Base-by-base conservation (phyloP, 768 basidiomycete genomes). In the Dioszegia hungarica region DNA sequence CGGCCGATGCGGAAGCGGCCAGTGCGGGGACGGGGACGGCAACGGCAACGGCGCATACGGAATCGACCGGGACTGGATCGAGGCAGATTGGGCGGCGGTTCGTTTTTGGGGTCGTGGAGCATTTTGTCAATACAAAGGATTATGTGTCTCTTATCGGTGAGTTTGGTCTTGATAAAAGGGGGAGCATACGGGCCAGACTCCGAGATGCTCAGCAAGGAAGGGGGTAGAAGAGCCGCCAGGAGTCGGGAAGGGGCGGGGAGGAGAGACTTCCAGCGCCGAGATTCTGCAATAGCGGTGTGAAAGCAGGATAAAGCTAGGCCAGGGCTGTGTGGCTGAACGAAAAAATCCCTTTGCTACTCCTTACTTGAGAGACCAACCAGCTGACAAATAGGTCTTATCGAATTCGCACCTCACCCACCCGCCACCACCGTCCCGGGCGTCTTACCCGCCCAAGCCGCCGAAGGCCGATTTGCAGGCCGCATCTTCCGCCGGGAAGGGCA, bases 91-190 rank as follows among this genome's bases (percentile, higher is more conserved):
- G 49, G 12, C 22, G 49, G 34, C 19, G 49, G 6, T 37, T 39
- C n/a, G 31, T 60, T 11, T 63, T 71, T 55, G 56, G 43, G 3
- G 6, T 45, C 22, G 50, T 67, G 34, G 67, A 72, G 44, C 70
- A 72, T 49, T 72, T 62, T 31, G 70, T 59, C 34, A 72, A 72
- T 50, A 50, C 51, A 6, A 31, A 39, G 14, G 70, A 72, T 38
- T 68, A 57, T 33, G 67, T 68, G 33, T 38, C 65, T 2, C 28
- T 43, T 8, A 68, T 72, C 40, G 70, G 70, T 60, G 47, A 56
- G 59, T 56, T 6, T n/a, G 17, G 10, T 17, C 14, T n/a, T n/a
- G n/a, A n/a, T n/a, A n/a, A n/a, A n/a, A n/a, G n/a, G n/a, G n/a
- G n/a, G n/a, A n/a, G n/a, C n/a, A n/a, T n/a, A n/a, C n/a, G n/a